Evolutionary conservation across 768 basidiomycete species (phyloP), one percentile per base, ranked within the genome.

Genomic region (Xanthoconium purpureum): DNA sequence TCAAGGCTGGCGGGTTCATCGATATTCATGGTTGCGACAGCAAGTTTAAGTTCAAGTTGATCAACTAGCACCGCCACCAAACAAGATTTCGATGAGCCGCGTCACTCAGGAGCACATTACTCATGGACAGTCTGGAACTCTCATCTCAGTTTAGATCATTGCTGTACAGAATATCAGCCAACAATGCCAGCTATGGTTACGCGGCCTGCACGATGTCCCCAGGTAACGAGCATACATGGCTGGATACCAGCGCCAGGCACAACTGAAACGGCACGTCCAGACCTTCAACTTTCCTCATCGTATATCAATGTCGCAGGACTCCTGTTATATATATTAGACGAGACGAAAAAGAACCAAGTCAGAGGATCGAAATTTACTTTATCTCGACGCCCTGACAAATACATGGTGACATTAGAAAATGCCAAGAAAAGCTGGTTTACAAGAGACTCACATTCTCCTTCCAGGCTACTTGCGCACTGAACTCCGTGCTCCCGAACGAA

Each of bases 401-500:
- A 24, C 12, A 30, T n/a, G 15, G 30, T 32, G 39, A 12, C 14
- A 50, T 48, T 29, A 59, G 46, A 30, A 29, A 46, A 13, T 4
- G 18, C 6, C 12, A 13, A 29, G 10, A 37, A n/a, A 29, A 11
- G 10, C 12, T 2, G 8, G 37, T 35, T 28, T 9, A 1, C 15
- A 8, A 8, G 33, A 4, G 29, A 43, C 59, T 61, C 33, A 60
- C 59, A 29, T 60, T 20, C 43, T n/a, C 52, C 5, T 49, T 49
- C 59, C 59, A 60, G 5, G 59, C 59, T 4, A 60, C 53, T 12
- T 60, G 60, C 12, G 60, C 53, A 20, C 35, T 54, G 28, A 39
- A 54, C 87, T 65, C 63, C 1, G 63, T 62, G 28, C 29, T 24
- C 43, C 63, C 63, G 9, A 65, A 64, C 15, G 51, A 51, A 18